Evolutionary conservation across 192 early-diverging fungal species (phyloP).

Genomic region (Backusella sp.): DNA sequence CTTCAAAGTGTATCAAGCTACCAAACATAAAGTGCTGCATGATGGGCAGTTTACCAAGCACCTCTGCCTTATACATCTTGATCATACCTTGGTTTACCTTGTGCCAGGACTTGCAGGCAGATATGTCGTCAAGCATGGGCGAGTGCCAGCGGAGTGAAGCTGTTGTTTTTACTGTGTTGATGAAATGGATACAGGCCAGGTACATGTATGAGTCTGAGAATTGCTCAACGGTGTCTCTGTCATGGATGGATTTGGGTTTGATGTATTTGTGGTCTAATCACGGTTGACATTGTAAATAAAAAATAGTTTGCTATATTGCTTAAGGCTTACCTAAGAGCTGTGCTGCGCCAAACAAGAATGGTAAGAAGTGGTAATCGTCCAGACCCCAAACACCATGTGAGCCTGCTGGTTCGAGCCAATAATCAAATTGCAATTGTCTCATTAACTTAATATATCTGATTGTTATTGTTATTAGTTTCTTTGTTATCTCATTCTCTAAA

Average conservation of each 20-base stretch:
- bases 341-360: constrained; percentile 89
- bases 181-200: constrained; percentile 89
- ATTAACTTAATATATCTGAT: constrained; percentile 83
- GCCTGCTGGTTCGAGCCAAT: constrained; percentile 97
- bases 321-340: constrained; percentile 65
- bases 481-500: neutral
- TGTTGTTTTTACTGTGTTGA: constrained; percentile 73
- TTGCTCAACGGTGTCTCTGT: constrained; percentile 83
- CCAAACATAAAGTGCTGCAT: constrained; percentile 99
- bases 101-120: constrained; percentile 83
- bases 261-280: constrained; percentile 81
- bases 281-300: neutral
- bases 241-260: constrained; percentile 92
- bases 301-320: too few species aligned
- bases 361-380: constrained; percentile 97
- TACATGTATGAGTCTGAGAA: constrained; percentile 95
- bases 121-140: constrained; percentile 97
- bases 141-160: constrained; percentile 83
- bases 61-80: constrained; percentile 96
- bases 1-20: constrained; percentile 73
- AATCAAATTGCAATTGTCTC: constrained; percentile 85
- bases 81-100: constrained; percentile 93
- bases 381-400: constrained; percentile 99
- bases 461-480: neutral
- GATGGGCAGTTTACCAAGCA: constrained; percentile 91